Conservation (phyloP, 75 land plant genomes). For the Picea glauca region DNA sequence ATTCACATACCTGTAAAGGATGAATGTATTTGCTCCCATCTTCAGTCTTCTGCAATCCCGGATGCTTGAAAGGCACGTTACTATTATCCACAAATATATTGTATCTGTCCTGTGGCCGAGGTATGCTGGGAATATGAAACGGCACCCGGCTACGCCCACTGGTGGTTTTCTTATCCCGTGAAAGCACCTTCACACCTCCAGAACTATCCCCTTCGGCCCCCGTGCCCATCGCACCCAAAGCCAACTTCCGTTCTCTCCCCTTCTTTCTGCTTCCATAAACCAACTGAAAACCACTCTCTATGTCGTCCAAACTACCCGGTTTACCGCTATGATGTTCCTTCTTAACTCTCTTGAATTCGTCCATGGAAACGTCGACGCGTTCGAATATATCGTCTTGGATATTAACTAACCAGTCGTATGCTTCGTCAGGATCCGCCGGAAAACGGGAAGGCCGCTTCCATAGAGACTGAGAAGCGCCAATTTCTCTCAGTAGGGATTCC, state of each 20-base stretch:
- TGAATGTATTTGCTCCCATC: conserved; percentile 37
- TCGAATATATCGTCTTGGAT: too few relatives aligned
- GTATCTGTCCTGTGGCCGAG: conserved; percentile 75
- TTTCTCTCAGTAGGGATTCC: conserved; percentile 25
- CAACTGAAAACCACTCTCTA: conserved; percentile 48
- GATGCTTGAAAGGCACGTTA: conserved; percentile 84
- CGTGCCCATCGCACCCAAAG: background rate
- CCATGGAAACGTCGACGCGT: too few relatives aligned
- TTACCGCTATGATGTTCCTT: conserved; percentile 12
- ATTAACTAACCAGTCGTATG: too few relatives aligned
- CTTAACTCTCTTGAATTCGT: conserved; percentile 30
- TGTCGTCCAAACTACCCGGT: background rate
- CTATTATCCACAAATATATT: conserved; percentile 72
- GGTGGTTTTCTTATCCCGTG: conserved; percentile 25
- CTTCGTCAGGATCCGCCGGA: too few relatives aligned
- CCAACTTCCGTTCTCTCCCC: background rate
- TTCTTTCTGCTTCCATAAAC: conserved; percentile 54
- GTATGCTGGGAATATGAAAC: conserved; percentile 73
- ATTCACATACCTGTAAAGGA: conserved; percentile 54
- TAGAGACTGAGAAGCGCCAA: conserved; percentile 38
- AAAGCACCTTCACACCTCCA: conserved; percentile 34
- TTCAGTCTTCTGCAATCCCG: conserved; percentile 55
- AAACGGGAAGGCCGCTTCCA: background rate
- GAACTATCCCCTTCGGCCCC: background rate
- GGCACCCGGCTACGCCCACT: conserved; percentile 49